Evolutionary conservation across 495 filamentous ascomycete species (phyloP).

Genomic region (Astrothelium subdiscretum): DNA sequence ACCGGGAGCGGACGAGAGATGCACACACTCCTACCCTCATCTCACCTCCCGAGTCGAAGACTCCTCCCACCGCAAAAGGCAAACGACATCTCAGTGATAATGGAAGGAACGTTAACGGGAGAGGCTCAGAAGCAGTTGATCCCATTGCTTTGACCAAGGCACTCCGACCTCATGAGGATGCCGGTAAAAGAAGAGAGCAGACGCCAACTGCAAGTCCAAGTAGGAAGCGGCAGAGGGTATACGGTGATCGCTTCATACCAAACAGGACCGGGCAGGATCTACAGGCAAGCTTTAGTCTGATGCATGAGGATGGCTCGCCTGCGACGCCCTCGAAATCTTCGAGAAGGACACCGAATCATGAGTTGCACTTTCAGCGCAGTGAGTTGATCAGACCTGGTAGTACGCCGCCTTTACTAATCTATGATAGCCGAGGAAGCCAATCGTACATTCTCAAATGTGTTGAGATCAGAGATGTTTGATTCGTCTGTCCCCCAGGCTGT

Average conservation of each 20-base stretch:
- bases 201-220: conserved; percentile 69
- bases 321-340: conserved; percentile 77
- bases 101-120: conserved; percentile 22
- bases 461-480: conserved; percentile 86
- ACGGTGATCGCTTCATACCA: conserved; percentile 90
- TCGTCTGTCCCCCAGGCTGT: conserved; percentile 73
- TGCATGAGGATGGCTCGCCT: conserved; percentile 81
- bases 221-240: conserved; percentile 75
- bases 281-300: conserved; percentile 77
- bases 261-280: conserved; percentile 88
- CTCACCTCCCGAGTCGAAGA: conserved; percentile 35
- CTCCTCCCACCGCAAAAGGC: conserved; percentile 29
- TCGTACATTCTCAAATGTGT: conserved; percentile 73
- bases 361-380: conserved; percentile 92
- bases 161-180: conserved; percentile 51
- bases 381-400: conserved; percentile 23
- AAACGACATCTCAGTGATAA: conserved; percentile 29
- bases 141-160: conserved; percentile 49
- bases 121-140: conserved; percentile 47
- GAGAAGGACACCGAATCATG: conserved; percentile 75
- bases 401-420: conserved; percentile 30
- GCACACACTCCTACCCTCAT: conserved; percentile 23
- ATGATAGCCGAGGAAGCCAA: conserved; percentile 86
- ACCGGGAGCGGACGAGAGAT: background rate
- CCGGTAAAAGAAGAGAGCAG: conserved; percentile 49